Base-by-base conservation (phyloP, 2,329 filamentous ascomycete species). In the Botrytis squamosa region DNA sequence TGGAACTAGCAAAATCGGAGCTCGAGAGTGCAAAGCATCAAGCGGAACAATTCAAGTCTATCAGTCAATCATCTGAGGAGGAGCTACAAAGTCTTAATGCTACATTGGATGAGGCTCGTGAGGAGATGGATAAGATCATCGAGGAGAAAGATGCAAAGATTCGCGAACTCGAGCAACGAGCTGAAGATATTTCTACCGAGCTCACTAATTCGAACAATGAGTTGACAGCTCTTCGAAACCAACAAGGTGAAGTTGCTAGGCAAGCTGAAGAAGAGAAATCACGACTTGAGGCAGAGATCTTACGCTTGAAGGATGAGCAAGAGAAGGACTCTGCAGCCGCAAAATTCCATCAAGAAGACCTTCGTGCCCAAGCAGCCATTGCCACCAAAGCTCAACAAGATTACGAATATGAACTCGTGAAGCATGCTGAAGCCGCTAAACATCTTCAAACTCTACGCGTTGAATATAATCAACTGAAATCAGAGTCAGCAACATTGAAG, bases 401-500 rank as follows among this genome's bases (percentile, higher is more conserved):
- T 78, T 99, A 99, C 81, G 97, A 99, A 82, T 91, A 91, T 76
- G 96, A 99, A 82, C 87, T 99, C 18, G 89, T 97, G 79, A 98
- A 96, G 84, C 96, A 99, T 83, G 95, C 95, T 2, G 94, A 98
- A 77, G 96, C 95, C n/a, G 93, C 95, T 20, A 95, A 94, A 83
- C 89, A 90, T 52, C 86, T 98, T 22, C 94, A 97, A 78, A 87
- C 87, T 71, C 86, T 97, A 67, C 93, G 96, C 70, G 86, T 87
- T 6, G 94, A 98, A 77, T 89, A 93, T 82, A 96, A 97, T 79
- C 86, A 93, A 77, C 84, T 98, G 75, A 95, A 93, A 83, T 92
- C 92, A 0, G 89, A 97, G 74, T 87, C 94, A 4, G 91, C 92
- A 22, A 88, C 91, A 38, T 86, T 93, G 79, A 92, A 89, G 80